Conservation (phyloP, 2,329 filamentous ascomycete genomes). For the Fusarium solani-melongenae region DNA sequence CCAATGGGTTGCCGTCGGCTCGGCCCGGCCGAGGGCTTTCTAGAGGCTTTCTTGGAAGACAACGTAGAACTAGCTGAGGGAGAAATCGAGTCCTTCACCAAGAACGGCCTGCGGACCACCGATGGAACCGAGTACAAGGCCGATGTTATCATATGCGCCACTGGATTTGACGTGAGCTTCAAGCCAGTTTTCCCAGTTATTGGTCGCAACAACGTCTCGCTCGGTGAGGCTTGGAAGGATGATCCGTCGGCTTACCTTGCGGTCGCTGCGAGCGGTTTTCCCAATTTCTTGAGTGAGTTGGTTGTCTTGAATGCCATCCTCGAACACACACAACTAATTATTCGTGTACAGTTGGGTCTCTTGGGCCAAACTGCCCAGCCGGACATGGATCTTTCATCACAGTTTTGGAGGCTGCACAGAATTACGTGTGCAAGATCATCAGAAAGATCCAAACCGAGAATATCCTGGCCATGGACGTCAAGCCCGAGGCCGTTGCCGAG, state of each 20-base stretch:
- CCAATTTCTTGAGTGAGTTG: constrained; percentile 35
- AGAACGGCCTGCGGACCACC: constrained; percentile 13
- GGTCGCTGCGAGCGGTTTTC: constrained; percentile 40
- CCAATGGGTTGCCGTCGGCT: constrained; percentile 55
- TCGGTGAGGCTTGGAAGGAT: constrained; percentile 40
- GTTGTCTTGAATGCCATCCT: background rate
- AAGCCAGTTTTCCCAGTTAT: constrained; percentile 41
- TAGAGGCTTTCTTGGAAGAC: constrained; percentile 38
- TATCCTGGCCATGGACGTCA: constrained; percentile 9
- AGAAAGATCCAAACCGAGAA: constrained; percentile 21
- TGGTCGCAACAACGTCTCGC: constrained; percentile 15
- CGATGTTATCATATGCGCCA: too few relatives aligned
- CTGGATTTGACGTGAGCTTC: constrained; percentile 32
- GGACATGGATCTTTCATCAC: constrained; percentile 16
- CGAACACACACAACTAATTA: background rate
- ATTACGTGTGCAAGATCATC: constrained; percentile 16
- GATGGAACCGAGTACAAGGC: constrained; percentile 11
- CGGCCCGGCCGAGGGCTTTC: constrained; percentile 58
- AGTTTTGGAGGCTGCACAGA: constrained; percentile 9
- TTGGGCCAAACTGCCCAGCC: constrained; percentile 9
- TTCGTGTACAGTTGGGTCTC: background rate
- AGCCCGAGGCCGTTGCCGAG: background rate
- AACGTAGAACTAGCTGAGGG: constrained; percentile 36
- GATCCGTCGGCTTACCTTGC: constrained; percentile 43
- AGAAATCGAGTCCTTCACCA: constrained; percentile 13